Conservation (phyloP, 1,139 yeast genomes). For the Kurtzmaniella quercitrusa region DNA sequence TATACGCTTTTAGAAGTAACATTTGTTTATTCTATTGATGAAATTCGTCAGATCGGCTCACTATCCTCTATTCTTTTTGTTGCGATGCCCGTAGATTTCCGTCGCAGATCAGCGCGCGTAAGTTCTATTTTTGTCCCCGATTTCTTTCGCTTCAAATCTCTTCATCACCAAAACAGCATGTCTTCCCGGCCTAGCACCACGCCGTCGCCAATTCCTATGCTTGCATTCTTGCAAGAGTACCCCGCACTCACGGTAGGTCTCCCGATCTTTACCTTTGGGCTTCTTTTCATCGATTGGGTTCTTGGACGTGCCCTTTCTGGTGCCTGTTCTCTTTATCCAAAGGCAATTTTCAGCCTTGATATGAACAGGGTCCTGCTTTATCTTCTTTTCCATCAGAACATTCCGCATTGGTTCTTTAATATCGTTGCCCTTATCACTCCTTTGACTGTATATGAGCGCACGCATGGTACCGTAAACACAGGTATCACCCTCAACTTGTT, state of each 20-base stretch:
- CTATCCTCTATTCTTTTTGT: no score
- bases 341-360: slow-evolving; percentile 53
- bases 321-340: slow-evolving; percentile 45
- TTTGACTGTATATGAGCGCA: slow-evolving; percentile 63
- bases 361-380: slow-evolving; percentile 69
- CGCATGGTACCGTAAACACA: slow-evolving; percentile 83
- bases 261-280: slow-evolving; percentile 46
- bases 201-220: slow-evolving; percentile 3
- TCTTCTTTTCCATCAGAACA: slow-evolving; percentile 62
- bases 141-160: neutral
- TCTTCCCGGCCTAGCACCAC: neutral
- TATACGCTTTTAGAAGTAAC: no score
- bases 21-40: no score
- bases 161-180: neutral
- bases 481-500: slow-evolving; percentile 75
- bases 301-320: slow-evolving; percentile 15
- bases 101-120: no score
- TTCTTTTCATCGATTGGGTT: slow-evolving; percentile 29
- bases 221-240: slow-evolving; percentile 10
- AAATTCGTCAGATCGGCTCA: no score
- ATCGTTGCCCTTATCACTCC: slow-evolving; percentile 57
- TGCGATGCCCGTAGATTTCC: no score
- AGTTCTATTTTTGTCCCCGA: neutral
- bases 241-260: slow-evolving; percentile 73
- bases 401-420: slow-evolving; percentile 64